Evolutionary conservation across 192 early-diverging fungal genomes (phyloP).

Genomic region (Umbelopsis sp.): DNA sequence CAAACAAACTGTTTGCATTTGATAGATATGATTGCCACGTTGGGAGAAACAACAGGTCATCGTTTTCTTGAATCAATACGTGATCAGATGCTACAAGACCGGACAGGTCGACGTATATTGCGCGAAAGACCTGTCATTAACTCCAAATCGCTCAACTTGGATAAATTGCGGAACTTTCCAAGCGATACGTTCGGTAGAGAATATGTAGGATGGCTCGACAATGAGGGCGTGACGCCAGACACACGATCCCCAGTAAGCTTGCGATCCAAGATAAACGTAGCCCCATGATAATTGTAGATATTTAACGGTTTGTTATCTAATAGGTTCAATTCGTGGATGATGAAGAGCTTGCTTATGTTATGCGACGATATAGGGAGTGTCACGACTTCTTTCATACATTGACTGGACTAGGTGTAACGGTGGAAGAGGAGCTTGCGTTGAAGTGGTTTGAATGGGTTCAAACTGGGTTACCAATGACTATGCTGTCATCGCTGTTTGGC

Average conservation of each 20-base stretch:
- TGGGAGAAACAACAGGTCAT: conserved; percentile 90
- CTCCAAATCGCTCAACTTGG: conserved; percentile 68
- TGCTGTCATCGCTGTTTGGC: conserved; percentile 82
- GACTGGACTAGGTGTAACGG: conserved; percentile 76
- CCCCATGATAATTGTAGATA: background rate
- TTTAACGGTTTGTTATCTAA: background rate
- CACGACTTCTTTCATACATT: conserved; percentile 95
- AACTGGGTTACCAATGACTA: conserved; percentile 86
- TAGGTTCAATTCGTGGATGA: conserved; percentile 88
- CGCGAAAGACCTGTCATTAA: conserved; percentile 79
- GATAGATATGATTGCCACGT: conserved; percentile 81
- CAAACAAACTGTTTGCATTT: background rate
- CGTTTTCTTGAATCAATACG: conserved; percentile 69
- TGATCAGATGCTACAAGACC: conserved; percentile 74
- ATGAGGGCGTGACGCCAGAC: conserved; percentile 79
- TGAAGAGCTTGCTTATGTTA: conserved; percentile 91
- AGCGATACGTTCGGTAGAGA: conserved; percentile 81
- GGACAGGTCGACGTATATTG: conserved; percentile 80
- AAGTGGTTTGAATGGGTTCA: conserved; percentile 96
- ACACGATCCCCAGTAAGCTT: conserved; percentile 68
- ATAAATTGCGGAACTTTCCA: conserved; percentile 55
- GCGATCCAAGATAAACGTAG: background rate
- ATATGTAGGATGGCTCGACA: conserved; percentile 83
- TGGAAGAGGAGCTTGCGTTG: conserved; percentile 90
- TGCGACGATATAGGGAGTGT: conserved; percentile 90